A percentile compares a stretch with the other conserved stretches of the same genome.
Evolutionary conservation across 139 green algal genomes (phyloP).

Genomic region (Volvox africanus): DNA sequence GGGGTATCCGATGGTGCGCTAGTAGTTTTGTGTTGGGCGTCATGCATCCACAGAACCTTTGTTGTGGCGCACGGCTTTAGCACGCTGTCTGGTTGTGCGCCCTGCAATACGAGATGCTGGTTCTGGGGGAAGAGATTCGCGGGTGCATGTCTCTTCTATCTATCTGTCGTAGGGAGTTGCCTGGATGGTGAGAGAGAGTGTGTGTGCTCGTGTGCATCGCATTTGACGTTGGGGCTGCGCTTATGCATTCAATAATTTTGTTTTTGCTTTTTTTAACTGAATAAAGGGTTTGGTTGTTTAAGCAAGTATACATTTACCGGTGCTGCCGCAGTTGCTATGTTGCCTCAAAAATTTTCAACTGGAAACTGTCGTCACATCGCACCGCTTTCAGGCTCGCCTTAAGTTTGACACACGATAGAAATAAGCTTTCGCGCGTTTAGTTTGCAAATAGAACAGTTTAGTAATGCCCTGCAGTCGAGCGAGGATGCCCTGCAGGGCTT

Average conservation of each 20-base stretch:
- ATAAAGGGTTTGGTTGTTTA: no score
- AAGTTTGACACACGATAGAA: no score
- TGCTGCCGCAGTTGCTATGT: no score
- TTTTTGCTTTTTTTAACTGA: background rate
- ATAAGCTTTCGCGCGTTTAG: no score
- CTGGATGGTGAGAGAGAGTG: background rate
- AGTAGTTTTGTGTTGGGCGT: background rate
- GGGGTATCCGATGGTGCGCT: background rate
- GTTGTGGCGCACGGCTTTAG: background rate
- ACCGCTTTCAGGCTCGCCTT: no score
- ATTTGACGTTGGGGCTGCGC: background rate
- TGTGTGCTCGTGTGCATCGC: slow-evolving; percentile 1
- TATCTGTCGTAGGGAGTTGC: background rate
- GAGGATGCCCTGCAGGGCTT: no score
- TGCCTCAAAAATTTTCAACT: no score
- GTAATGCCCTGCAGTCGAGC: no score
- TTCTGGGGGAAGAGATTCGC: background rate
- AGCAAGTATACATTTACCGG: no score
- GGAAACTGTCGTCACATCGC: no score
- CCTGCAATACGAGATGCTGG: background rate
- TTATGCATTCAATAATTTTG: slow-evolving; percentile 37
- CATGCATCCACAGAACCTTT: no score
- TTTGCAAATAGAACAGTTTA: no score
- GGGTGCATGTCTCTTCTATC: background rate
- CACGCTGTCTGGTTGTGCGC: background rate